Evolutionary conservation across 768 basidiomycete genomes (phyloP), one percentile per base, ranked within the genome.

Genomic region (Auricularia heimuer): DNA sequence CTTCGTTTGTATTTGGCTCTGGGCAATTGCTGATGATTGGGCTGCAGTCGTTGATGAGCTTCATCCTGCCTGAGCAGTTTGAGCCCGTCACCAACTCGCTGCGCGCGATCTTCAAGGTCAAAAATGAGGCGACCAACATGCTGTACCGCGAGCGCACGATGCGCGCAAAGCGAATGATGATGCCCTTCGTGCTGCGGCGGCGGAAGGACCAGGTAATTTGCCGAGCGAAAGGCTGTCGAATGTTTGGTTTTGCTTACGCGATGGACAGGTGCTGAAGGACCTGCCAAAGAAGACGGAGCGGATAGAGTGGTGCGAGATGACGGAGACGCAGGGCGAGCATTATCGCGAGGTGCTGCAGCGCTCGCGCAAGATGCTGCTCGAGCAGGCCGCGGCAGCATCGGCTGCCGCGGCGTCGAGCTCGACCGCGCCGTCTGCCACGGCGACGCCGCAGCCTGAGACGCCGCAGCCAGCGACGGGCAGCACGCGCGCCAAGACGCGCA

Each of bases 131-230:
- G 66, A 84, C 90, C 62, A 89, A 91, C 34, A 75, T 98, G 29
- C 86, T 98, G 33, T 92, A 96, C 3, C 89, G 92, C 71, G 90
- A 95, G 73, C 90, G 97, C 62, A 91, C 98, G 29, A 93, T 92
- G 21, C 80, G 95, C 67, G 97, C 97, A 4, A 96, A 98, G 78
- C 94, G 93, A 74, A 98, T 99, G 94, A 94, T 99, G 90, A 97
- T 94, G 6, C 97, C 97, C 0, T 99, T 99, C 74, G 95, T 98
- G 29, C 81, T 99, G 21, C 89, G 97, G n/a, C 84, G 97, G 65
- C 84, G 95, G 70, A 99, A 99, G 76, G 94, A 95, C 70, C 94
- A 97, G 78, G 91, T 42, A 14, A 29, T 29, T 29, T 29, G 29
- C 29, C 39, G 85, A 70, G 39, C 12, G 39, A 42, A 42, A 14